Evolutionary conservation across 148 eudicot species (phyloP), one percentile per base, ranked within the genome.

Genomic region (Gaultheria prostrata): DNA sequence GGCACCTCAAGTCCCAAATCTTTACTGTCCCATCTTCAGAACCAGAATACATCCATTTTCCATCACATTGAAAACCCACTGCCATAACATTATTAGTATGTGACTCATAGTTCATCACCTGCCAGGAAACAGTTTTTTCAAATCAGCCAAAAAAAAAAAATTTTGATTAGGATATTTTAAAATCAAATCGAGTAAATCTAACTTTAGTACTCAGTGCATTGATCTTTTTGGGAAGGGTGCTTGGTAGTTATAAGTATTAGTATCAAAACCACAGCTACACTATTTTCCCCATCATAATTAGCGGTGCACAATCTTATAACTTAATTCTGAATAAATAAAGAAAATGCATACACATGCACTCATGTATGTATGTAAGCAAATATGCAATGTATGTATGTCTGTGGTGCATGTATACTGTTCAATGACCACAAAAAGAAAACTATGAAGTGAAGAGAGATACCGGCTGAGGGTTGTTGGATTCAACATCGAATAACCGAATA

Each of bases 21-120:
- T 92, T 97, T n/a, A 97, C 99, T 1, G 99, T 97, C 85, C 99
- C 99, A 86, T 97, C 98, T 87, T 97, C 99, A 48, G 99, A 97
- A 86, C 99, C 99, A 26, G 99, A 95, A 86, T 97, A 97, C 99
- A 97, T 97, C 99, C 98, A 95, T 78, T 89, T 91, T 79, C 98
- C 98, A 89, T 95, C 96, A 87, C 96, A 91, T n/a, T 90, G 94
- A 85, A 97, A 97, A 86, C 99, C 99, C 85, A 97, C 96, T 77
- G 99, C 99, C 97, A 92, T 94, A 71, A 97, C 99, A 89, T 97
- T 97, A 89, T 89, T 93, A 8, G 96, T 95, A 88, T 97, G 99
- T 51, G 99, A 91, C 82, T 97, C 99, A 88, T 91, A 97, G 90
- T 98, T 97, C 96, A 89, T 91, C 83, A 94, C 94, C 98, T 96